These are phyloP conservation scores for Gossypium trilobum DNA, from an alignment of 441 rosid genomes.

Conservation along the genomic window DNA sequence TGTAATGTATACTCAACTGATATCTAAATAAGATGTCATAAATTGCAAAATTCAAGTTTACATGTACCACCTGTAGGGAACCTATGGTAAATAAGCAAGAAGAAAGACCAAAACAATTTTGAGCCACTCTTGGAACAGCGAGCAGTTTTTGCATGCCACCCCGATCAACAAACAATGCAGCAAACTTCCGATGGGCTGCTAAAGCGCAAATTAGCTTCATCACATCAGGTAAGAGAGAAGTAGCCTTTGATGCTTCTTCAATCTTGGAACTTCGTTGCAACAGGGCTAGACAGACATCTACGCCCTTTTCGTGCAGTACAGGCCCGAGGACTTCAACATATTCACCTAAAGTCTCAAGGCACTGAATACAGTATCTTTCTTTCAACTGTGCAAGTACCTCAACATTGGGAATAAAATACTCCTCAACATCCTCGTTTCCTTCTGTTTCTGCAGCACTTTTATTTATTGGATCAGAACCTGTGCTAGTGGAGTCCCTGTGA, in stretches of 20 bases:
- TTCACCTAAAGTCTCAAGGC: slow-evolving; percentile 85
- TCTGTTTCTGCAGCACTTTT: slow-evolving; percentile 33
- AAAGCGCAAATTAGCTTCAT: slow-evolving; percentile 96
- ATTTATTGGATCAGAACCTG: slow-evolving; percentile 33
- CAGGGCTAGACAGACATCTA: slow-evolving; percentile 78
- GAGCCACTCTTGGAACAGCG: slow-evolving; percentile 64
- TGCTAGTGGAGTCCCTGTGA: slow-evolving; percentile 44
- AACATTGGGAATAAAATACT: slow-evolving; percentile 57
- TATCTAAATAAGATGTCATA: slow-evolving; percentile 3
- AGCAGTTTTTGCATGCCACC: slow-evolving; percentile 94
- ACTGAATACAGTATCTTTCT: slow-evolving; percentile 87
- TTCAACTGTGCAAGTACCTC: slow-evolving; percentile 69
- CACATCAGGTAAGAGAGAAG: slow-evolving; percentile 72
- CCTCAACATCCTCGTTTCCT: slow-evolving; percentile 42
- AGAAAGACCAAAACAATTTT: slow-evolving; percentile 79
- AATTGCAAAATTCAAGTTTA: slow-evolving; percentile 10
- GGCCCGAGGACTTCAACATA: slow-evolving; percentile 97
- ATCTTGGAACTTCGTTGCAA: slow-evolving; percentile 54
- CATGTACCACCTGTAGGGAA: slow-evolving; percentile 68
- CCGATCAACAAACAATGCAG: slow-evolving; percentile 94
- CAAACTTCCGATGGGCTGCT: slow-evolving; percentile 96
- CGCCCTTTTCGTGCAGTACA: slow-evolving; percentile 93
- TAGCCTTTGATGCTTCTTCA: slow-evolving; percentile 37
- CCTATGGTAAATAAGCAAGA: slow-evolving; percentile 86
- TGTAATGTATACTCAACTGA: not conserved